Evolutionary conservation across 495 filamentous ascomycete genomes (phyloP).

Genomic region (Penicillium desertorum): DNA sequence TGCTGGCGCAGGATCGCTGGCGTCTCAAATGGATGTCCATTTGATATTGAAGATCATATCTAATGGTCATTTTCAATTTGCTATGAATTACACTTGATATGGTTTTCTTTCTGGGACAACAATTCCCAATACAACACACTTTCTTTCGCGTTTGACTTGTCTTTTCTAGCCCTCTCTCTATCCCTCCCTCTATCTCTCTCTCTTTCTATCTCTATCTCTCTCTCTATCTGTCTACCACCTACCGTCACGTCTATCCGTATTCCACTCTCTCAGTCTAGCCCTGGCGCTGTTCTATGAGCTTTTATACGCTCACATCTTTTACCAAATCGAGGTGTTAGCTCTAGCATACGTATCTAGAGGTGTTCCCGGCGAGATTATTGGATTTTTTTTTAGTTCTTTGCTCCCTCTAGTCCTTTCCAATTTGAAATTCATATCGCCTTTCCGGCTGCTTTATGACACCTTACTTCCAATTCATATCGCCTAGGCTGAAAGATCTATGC

Average conservation of each 20-base stretch:
- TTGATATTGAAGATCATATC: background rate
- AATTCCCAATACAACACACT: background rate
- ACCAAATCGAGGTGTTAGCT: background rate
- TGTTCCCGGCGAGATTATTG: constrained; percentile 1
- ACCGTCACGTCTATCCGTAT: background rate
- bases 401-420: background rate
- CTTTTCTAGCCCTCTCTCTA: background rate
- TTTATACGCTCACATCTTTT: background rate
- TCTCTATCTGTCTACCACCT: background rate
- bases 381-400: background rate
- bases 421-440: background rate
- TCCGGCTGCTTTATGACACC: background rate
- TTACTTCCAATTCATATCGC: background rate
- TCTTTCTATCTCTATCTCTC: background rate
- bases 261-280: background rate
- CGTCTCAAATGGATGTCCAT: background rate
- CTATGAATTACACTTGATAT: constrained; percentile 8
- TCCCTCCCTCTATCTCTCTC: too few species aligned
- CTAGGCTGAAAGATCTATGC: too few species aligned
- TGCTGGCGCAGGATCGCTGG: constrained; percentile 22
- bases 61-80: background rate
- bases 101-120: background rate
- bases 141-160: background rate
- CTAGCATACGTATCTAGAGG: constrained; percentile 5
- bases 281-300: background rate